Evolutionary conservation across 768 basidiomycete genomes (phyloP).

Genomic region (Suillus paluster): DNA sequence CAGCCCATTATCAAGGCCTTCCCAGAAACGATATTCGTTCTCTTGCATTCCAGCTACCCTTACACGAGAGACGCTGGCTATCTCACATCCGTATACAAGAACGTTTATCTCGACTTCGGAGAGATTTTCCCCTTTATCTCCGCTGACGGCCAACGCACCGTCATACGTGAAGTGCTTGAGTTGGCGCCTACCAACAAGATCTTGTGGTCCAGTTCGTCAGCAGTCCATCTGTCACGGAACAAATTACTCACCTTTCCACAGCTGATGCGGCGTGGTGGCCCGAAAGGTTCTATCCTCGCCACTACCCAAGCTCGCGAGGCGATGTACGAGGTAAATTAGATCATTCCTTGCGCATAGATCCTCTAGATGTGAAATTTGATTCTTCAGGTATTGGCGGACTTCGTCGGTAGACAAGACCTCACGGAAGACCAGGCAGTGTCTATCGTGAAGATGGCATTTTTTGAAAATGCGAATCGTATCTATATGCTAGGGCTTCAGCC

Average conservation of each 20-base stretch:
- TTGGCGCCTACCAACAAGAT: slow-evolving; percentile 78
- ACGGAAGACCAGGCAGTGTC: slow-evolving; percentile 56
- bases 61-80: slow-evolving; percentile 81
- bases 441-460: slow-evolving; percentile 61
- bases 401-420: slow-evolving; percentile 52
- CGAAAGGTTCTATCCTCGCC: slow-evolving; percentile 74
- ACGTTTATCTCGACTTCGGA: slow-evolving; percentile 82
- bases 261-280: slow-evolving; percentile 76
- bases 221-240: not conserved
- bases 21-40: slow-evolving; percentile 62
- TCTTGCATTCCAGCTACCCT: slow-evolving; percentile 80
- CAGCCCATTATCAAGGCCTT: slow-evolving; percentile 70
- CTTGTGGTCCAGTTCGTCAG: slow-evolving; percentile 73
- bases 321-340: slow-evolving; percentile 54
- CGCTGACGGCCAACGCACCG: slow-evolving; percentile 59
- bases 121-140: slow-evolving; percentile 77
- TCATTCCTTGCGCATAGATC: not conserved
- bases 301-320: slow-evolving; percentile 64
- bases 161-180: slow-evolving; percentile 69
- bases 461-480: slow-evolving; percentile 67
- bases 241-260: slow-evolving; percentile 35
- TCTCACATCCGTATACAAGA: slow-evolving; percentile 68
- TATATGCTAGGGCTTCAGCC: slow-evolving; percentile 60
- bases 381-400: slow-evolving; percentile 60
- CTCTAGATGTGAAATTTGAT: not conserved